phyloP scores from a whole-genome alignment of 2,329 filamentous ascomycete genomes.

The Penicillium sp. region DNA sequence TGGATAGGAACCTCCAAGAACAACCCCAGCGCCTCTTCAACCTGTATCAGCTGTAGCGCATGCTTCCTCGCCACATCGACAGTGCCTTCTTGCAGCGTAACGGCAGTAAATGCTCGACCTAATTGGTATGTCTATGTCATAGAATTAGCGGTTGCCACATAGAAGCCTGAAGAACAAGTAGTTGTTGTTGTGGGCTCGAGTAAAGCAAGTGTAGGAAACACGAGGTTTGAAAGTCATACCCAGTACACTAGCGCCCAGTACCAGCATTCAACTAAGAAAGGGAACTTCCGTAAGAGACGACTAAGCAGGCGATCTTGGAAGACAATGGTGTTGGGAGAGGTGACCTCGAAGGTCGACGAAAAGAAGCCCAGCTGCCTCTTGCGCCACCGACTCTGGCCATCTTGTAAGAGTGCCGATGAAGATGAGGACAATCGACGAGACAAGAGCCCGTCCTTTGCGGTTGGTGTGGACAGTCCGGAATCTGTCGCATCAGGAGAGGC shows the following conservation, averaged over 20 bases:
- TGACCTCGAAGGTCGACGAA: conserved; percentile 40
- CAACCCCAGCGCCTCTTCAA: conserved; percentile 56
- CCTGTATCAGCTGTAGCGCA: conserved; percentile 57
- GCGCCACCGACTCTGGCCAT: too few relatives aligned
- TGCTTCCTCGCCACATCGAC: conserved; percentile 60
- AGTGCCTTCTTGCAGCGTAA: conserved; percentile 59
- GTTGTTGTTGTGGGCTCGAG: too few relatives aligned
- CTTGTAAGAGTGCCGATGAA: too few relatives aligned
- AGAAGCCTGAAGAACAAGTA: too few relatives aligned
- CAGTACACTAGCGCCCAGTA: conserved; percentile 71
- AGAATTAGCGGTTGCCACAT: too few relatives aligned
- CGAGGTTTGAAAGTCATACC: conserved; percentile 48
- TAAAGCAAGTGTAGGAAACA: too few relatives aligned
- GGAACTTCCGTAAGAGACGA: conserved; percentile 56
- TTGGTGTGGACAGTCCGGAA: too few relatives aligned
- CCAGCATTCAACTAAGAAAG: conserved; percentile 66
- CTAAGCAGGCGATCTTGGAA: conserved; percentile 55
- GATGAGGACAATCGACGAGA: too few relatives aligned
- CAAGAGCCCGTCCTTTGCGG: too few relatives aligned
- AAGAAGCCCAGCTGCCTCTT: conserved; percentile 23
- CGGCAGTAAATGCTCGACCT: conserved; percentile 61
- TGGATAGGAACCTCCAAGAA: conserved; percentile 60
- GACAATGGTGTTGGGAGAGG: conserved; percentile 53
- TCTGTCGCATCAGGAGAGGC: too few relatives aligned
- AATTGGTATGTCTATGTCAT: conserved; percentile 67